Base-by-base conservation (phyloP, 2,329 filamentous ascomycete species). In the Didymella glomerata region DNA sequence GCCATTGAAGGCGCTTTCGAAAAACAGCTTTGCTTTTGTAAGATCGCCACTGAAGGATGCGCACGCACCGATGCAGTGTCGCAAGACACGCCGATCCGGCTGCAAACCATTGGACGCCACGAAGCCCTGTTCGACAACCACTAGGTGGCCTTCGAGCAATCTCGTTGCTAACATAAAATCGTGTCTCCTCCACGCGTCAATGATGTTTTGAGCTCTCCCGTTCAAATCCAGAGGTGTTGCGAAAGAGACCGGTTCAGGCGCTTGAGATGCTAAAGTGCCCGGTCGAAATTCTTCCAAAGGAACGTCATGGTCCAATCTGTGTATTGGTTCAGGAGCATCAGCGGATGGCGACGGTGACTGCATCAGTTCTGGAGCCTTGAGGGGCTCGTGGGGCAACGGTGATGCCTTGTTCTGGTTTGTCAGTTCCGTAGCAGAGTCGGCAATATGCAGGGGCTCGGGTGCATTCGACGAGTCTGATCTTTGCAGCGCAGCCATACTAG, bases 1-100 rank as follows among this genome's bases (percentile, higher is more conserved):
- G 2, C 65, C 64, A 20, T 67, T 66, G 30, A 73, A 68, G 2
- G 70, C 67, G 22, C 62, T 67, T 41, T 73, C 67, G 45, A 76
- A 76, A 28, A 63, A 59, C 14, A 48, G n/a, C 36, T 75, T 74
- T 9, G 73, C 73, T 48, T 66, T 69, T 2, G 40, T 24, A 36
- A 72, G 71, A n/a, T 74, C 63, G 11, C 74, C 71, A 13, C 57
- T 61, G 32, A 66, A 71, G 4, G 69, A 71, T 25, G 67, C 64
- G 47, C 64, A 68, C 2, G 74, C 64, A 18, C 73, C 73, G 13
- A 75, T 64, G 3, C 73, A 57, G 50, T 73, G 68, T 30, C 64
- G 54, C 11, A 75, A 60, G 16, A 75, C 56, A 18, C 72, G 64
- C 16, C 63, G 54, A 36, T 73, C 68, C 13, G 72, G 72, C 50